Evolutionary conservation across 371 early-diverging fungal species (phyloP).

Genomic region (Syncephalastrum contaminatum): DNA sequence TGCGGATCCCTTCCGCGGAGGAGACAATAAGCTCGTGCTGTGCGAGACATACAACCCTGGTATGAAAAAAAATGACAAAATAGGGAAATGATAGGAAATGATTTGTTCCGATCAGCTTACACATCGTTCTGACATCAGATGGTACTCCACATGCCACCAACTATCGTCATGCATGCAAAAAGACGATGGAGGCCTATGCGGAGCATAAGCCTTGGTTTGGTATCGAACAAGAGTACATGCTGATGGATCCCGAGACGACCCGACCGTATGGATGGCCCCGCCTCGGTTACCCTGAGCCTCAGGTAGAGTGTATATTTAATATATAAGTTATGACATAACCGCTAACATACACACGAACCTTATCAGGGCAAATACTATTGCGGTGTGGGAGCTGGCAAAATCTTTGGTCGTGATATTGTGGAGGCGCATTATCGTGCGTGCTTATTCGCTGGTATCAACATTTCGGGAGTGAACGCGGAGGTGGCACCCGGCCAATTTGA

Average conservation of each 20-base stretch:
- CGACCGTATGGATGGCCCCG: slow-evolving; percentile 60
- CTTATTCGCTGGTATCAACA: slow-evolving; percentile 56
- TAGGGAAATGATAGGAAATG: neutral
- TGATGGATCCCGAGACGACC: slow-evolving; percentile 53
- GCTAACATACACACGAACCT: slow-evolving; percentile 14
- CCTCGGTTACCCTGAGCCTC: slow-evolving; percentile 60
- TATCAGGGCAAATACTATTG: slow-evolving; percentile 60
- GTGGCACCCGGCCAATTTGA: slow-evolving; percentile 65
- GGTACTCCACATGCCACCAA: slow-evolving; percentile 51
- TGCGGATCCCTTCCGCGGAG: slow-evolving; percentile 51
- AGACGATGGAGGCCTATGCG: slow-evolving; percentile 44
- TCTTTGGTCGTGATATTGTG: slow-evolving; percentile 59
- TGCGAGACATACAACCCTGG: slow-evolving; percentile 25
- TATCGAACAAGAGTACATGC: slow-evolving; percentile 61
- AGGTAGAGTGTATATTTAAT: slow-evolving; percentile 24
- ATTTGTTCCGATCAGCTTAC: slow-evolving; percentile 30
- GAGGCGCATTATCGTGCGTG: slow-evolving; percentile 65
- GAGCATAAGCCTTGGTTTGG: slow-evolving; percentile 59
- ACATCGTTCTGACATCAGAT: slow-evolving; percentile 23
- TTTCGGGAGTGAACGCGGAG: slow-evolving; percentile 58
- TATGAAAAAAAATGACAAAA: slow-evolving; percentile 1
- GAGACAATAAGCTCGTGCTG: slow-evolving; percentile 38
- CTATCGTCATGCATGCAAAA: slow-evolving; percentile 36
- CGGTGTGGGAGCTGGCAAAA: slow-evolving; percentile 50
- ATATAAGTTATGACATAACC: slow-evolving; percentile 6